Conservation (phyloP, 148 eudicot species). For the Suaeda aralocaspica region DNA sequence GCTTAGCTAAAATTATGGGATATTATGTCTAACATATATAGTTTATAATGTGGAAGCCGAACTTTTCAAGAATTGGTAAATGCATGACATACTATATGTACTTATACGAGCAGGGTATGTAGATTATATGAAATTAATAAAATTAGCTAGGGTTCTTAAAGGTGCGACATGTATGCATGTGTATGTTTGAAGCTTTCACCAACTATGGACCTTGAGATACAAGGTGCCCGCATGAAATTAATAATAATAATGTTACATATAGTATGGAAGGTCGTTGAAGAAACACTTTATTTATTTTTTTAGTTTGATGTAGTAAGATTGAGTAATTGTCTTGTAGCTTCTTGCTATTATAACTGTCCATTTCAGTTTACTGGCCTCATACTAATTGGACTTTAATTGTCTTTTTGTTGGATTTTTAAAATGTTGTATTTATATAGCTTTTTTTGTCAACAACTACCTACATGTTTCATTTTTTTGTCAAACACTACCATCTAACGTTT, state of each 20-base stretch:
- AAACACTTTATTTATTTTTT: constrained; percentile 15
- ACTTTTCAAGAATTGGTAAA: no score
- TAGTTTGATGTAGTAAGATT: constrained; percentile 15
- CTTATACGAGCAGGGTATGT: no score
- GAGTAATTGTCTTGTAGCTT: constrained; percentile 8
- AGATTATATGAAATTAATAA: constrained; percentile 11
- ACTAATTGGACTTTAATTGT: neutral
- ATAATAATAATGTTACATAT: neutral
- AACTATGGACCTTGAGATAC: constrained; percentile 40
- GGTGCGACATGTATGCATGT: constrained; percentile 19
- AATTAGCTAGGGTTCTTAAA: constrained; percentile 22
- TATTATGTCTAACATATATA: no score
- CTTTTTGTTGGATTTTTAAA: neutral
- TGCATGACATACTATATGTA: no score
- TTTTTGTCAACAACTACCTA: no score
- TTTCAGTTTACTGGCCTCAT: neutral
- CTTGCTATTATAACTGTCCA: constrained; percentile 10
- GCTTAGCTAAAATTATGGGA: no score
- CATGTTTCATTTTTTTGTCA: no score
- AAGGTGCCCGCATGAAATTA: constrained; percentile 27
- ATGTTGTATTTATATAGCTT: neutral
- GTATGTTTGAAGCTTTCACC: constrained; percentile 49
- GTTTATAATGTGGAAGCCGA: no score
- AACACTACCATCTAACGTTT: no score
- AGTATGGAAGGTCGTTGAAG: constrained; percentile 27